Evolutionary conservation across 495 filamentous ascomycete species (phyloP).

Genomic region (Talaromyces ruber): DNA sequence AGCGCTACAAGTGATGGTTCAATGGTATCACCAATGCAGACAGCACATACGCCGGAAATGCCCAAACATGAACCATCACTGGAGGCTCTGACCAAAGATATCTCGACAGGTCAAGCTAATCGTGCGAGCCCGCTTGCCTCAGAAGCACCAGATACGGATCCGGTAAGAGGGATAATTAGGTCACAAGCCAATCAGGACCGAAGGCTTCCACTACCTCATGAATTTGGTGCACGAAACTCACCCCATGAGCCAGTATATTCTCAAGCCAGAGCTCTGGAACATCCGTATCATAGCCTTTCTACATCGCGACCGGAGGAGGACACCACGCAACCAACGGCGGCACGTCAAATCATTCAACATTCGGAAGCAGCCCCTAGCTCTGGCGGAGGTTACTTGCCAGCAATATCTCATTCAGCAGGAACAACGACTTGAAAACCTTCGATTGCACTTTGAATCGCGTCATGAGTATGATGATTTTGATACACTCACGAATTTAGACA

Average conservation of each 20-base stretch:
- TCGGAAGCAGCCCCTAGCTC: not conserved
- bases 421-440: not conserved
- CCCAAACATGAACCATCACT: not conserved
- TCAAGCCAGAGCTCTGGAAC: not conserved
- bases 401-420: conserved; percentile 4
- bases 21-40: conserved; percentile 6
- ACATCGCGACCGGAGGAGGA: not conserved
- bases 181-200: conserved; percentile 3
- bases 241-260: not conserved
- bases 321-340: not conserved
- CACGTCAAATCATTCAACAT: not conserved
- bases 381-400: not conserved
- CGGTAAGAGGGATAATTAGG: conserved; percentile 5
- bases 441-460: not conserved
- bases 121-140: not conserved
- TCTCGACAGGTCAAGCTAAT: not conserved
- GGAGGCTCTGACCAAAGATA: not conserved
- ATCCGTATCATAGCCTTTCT: not conserved
- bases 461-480: not conserved
- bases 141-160: conserved; percentile 5
- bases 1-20: conserved; percentile 4
- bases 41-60: conserved; percentile 5
- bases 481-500: not conserved
- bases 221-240: not conserved
- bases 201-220: conserved; percentile 4